Conservation (phyloP, 1,284 basidiomycete genomes). For the Coniferiporia weirii region DNA sequence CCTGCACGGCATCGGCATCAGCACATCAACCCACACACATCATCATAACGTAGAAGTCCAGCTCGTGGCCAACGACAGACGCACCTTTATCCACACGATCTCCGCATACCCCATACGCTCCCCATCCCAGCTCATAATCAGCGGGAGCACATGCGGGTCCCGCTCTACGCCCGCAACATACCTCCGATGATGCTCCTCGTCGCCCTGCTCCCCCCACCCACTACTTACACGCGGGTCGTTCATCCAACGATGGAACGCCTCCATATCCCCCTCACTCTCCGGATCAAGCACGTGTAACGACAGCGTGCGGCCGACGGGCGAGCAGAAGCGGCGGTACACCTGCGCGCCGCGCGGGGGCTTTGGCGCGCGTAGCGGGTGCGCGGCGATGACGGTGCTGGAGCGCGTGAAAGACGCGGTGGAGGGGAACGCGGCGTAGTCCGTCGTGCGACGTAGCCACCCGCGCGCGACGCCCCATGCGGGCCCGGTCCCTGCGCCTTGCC, state of each 20-base stretch:
- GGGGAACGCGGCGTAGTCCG: conserved; percentile 33
- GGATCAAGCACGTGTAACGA: conserved; percentile 42
- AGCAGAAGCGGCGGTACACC: conserved; percentile 46
- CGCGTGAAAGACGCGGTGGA: conserved; percentile 42
- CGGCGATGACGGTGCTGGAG: conserved; percentile 40
- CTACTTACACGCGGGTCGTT: conserved; percentile 45
- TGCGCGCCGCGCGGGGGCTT: conserved; percentile 43
- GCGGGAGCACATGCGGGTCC: conserved; percentile 41
- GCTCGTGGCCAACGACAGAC: conserved; percentile 19
- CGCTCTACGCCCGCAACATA: conserved; percentile 37
- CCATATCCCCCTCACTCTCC: conserved; percentile 36
- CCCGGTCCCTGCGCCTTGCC: conserved; percentile 47
- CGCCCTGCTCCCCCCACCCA: conserved; percentile 48
- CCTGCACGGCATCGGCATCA: conserved; percentile 23
- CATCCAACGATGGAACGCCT: conserved; percentile 47
- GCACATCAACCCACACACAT: conserved; percentile 4
- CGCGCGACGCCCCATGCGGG: conserved; percentile 28
- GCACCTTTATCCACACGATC: conserved; percentile 46
- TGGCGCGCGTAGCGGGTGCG: conserved; percentile 49
- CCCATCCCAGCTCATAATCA: conserved; percentile 49
- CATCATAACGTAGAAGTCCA: conserved; percentile 20
- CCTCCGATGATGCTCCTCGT: conserved; percentile 41
- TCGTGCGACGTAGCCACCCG: conserved; percentile 36
- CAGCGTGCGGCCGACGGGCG: conserved; percentile 37
- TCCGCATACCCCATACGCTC: conserved; percentile 52